Percentiles rank a stretch among this genome's conserved stretches.
These are phyloP conservation scores for Magnusiomyces tetraspermus DNA, from an alignment of 1,139 yeast genomes.

Conservation along the genomic window DNA sequence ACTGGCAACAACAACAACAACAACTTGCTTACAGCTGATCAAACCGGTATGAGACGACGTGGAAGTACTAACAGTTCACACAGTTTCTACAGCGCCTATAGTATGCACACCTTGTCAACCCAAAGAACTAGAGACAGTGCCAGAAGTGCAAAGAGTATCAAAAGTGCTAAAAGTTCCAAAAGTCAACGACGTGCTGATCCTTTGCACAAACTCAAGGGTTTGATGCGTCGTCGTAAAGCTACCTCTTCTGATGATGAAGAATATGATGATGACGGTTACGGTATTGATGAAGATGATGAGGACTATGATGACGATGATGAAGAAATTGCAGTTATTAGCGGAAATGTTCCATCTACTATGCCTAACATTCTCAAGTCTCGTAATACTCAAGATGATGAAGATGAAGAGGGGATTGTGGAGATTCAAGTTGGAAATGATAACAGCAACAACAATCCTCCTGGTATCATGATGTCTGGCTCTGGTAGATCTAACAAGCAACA, in stretches of 20 bases:
- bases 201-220: background rate
- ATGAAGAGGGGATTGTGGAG: background rate
- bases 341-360: too few relatives aligned
- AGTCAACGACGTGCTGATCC: slow-evolving; percentile 3
- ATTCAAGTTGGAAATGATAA: background rate
- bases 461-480: background rate
- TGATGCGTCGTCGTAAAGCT: background rate
- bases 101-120: background rate
- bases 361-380: too few relatives aligned
- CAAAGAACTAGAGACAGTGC: background rate
- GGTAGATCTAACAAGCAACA: background rate
- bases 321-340: background rate
- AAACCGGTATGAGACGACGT: background rate
- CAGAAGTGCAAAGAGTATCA: background rate
- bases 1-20: too few relatives aligned
- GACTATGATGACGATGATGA: background rate
- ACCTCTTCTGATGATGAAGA: background rate
- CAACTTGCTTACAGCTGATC: background rate
- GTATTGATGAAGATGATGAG: background rate
- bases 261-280: background rate
- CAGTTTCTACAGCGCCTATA: slow-evolving; percentile 1
- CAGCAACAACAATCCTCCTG: background rate
- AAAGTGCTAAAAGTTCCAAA: background rate
- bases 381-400: background rate
- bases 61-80: background rate